Conservation (phyloP, 2,329 filamentous ascomycete species). For the Aspergillus alliaceus region DNA sequence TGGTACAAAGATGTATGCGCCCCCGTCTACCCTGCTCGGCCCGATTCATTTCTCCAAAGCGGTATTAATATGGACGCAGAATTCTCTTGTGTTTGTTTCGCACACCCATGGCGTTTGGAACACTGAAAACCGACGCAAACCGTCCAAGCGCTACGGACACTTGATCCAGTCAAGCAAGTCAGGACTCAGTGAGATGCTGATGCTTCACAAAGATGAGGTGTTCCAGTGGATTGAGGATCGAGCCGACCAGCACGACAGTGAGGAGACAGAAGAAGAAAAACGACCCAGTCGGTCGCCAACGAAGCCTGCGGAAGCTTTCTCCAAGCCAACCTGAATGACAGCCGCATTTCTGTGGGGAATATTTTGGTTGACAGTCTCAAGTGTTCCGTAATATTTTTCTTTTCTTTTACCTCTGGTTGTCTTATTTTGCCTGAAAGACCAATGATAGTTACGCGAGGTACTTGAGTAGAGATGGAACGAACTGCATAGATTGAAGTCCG, state of each 20-base stretch:
- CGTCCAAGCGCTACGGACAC: constrained; percentile 58
- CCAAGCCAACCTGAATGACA: not conserved
- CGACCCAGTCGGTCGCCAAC: constrained; percentile 17
- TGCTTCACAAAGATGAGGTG: constrained; percentile 53
- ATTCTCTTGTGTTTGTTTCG: constrained; percentile 78
- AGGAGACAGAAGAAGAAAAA: constrained; percentile 28
- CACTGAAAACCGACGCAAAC: constrained; percentile 58
- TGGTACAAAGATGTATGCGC: constrained; percentile 73
- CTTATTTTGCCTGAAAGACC: not conserved
- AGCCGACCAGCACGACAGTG: constrained; percentile 25
- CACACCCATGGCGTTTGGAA: constrained; percentile 74
- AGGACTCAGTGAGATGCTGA: constrained; percentile 58
- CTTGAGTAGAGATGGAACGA: not conserved
- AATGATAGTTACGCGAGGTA: not conserved
- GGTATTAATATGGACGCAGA: constrained; percentile 35
- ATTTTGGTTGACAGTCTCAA: not conserved
- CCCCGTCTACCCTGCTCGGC: not conserved
- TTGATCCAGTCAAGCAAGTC: constrained; percentile 48
- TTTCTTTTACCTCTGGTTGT: not conserved
- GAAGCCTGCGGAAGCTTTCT: constrained; percentile 4
- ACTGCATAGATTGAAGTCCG: too few species aligned
- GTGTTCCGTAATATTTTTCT: not conserved
- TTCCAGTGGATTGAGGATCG: constrained; percentile 47
- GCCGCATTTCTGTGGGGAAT: not conserved
- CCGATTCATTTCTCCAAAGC: not conserved